Base-by-base conservation (phyloP, 1,284 basidiomycete species). In the Trichosporon coremiiforme region DNA sequence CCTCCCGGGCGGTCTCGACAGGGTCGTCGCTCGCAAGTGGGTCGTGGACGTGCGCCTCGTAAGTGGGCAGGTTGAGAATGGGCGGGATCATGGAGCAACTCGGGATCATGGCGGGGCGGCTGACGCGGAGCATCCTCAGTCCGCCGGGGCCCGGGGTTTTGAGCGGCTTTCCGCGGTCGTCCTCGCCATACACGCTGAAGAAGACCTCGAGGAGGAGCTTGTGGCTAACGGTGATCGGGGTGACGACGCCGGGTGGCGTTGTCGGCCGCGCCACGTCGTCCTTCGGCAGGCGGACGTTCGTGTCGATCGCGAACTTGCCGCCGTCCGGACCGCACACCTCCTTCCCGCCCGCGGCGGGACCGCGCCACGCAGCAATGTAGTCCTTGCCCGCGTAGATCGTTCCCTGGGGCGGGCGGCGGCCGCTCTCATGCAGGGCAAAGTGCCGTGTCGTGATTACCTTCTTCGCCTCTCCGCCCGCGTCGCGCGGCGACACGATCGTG, bases 221-320 rank as follows among this genome's bases (percentile, higher is more conserved):
- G 69, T 84, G 82, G 1, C 68, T 68, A 2, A 84, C 81, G 15
- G 76, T 70, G 31, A 84, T 79, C 0, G 82, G 82, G 10, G 82
- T 82, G 65, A 81, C 78, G 22, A 71, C 65, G 1, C 72, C 75
- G 8, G 72, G 71, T 47, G 78, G 67, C 7, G 79, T 80, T 3
- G 77, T 75, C 3, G 79, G 79, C 10, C 79, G 68, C 4, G 73
- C 76, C 13, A 71, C 72, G 13, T 76, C 76, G 71, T 80, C 79
- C 50, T 78, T 75, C 2, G 79, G 79, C 68, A 80, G 67, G 20
- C 78, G 68, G 33, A 75, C 78, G 2, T 73, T 74, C 2, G 73
- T 72, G 12, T 71, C 70, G 15, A 76, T 53, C 2, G 25, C 20
- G 47, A 74, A 62, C 25, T 68, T 70, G 31, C 57, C 69, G 17